A percentile compares a stretch with the other conserved stretches of the same genome.
Conservation (phyloP, 2,329 filamentous ascomycete genomes). For the Fusarium pseudocircinatum region DNA sequence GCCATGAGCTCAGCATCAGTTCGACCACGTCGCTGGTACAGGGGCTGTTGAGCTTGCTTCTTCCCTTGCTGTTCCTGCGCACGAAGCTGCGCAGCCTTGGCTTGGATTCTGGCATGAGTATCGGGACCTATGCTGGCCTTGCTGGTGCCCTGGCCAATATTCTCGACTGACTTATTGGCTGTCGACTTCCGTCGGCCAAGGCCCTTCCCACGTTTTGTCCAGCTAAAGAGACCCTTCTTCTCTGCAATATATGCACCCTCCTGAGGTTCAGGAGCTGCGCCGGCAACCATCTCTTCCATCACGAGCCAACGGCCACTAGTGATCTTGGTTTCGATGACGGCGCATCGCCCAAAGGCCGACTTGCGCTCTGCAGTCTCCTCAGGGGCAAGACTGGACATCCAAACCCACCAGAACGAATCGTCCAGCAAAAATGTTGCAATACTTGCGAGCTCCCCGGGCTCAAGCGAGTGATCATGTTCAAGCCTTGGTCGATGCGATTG, state of each 20-base stretch:
- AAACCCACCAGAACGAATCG: slow-evolving; percentile 99
- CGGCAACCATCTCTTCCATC: slow-evolving; percentile 95
- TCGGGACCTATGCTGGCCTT: slow-evolving; percentile 89
- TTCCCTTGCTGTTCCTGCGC: slow-evolving; percentile 72
- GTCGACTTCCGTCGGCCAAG: slow-evolving; percentile 75
- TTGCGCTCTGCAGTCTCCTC: slow-evolving; percentile 90
- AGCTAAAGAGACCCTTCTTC: slow-evolving; percentile 95
- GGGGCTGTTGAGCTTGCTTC: slow-evolving; percentile 52
- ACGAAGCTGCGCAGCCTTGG: slow-evolving; percentile 85
- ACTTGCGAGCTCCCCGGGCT: slow-evolving; percentile 93
- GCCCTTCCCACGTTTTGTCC: slow-evolving; percentile 74
- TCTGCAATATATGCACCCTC: slow-evolving; percentile 91
- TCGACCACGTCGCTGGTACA: slow-evolving; percentile 60
- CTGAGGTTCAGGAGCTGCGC: slow-evolving; percentile 84
- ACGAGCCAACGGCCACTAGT: slow-evolving; percentile 87
- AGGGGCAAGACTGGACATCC: slow-evolving; percentile 94
- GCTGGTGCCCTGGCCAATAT: slow-evolving; percentile 63
- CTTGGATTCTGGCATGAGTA: slow-evolving; percentile 92
- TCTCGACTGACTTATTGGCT: slow-evolving; percentile 67
- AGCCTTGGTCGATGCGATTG: slow-evolving; percentile 82
- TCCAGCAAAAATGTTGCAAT: slow-evolving; percentile 88
- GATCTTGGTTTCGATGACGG: slow-evolving; percentile 89
- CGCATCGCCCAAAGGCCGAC: slow-evolving; percentile 91
- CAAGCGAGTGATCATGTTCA: slow-evolving; percentile 74
- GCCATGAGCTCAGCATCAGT: slow-evolving; percentile 66